Base-by-base conservation (phyloP, 1,139 yeast species). In the Pichia sp. region DNA sequence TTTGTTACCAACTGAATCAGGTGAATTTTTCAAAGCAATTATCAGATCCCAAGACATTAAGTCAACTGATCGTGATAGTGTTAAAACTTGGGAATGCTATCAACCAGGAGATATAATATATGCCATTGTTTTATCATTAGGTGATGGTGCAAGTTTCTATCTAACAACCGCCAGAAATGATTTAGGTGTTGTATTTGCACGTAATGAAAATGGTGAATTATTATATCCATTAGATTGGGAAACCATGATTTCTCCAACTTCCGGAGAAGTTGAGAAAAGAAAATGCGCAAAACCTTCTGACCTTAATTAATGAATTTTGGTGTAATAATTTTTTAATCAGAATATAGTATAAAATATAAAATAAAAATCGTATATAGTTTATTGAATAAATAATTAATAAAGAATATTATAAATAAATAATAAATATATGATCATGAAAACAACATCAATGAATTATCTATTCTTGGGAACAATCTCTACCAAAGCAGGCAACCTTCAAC, bases 161-260 rank as follows among this genome's bases (percentile, higher is more conserved):
- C 72, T 94, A 56, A 77, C 89, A 7, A 94, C 98, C 0, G 95
- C 97, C 3, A 73, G 83, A 56, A 88, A 92, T 65, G 96, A 92
- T 59, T 72, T 90, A 45, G 99, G 99, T 2, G 98, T 92, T 3
- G 82, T 94, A 1, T 86, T 90, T 65, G 97, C 98, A 11, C 80
- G 74, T 57, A 74, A 73, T 51, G 85, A 89, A 12, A 78, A 83
- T 11, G 97, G 96, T 1, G 81, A 78, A 44, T 69, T 83, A 52
- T 82, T 94, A 92, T 85, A 82, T 59, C 95, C 98, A 3, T 67
- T 89, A 36, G 97, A 92, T 67, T 94, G 98, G 97, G 90, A 89
- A 66, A 85, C 89, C 12, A 92, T 94, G 97, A 76, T 85, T 43
- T 81, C 87, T 54, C 80, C 82, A 5, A 71, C 68, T 39, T 80